Conservation (phyloP, 352 stramenopile species). For the Phytopythium kandeliae region DNA sequence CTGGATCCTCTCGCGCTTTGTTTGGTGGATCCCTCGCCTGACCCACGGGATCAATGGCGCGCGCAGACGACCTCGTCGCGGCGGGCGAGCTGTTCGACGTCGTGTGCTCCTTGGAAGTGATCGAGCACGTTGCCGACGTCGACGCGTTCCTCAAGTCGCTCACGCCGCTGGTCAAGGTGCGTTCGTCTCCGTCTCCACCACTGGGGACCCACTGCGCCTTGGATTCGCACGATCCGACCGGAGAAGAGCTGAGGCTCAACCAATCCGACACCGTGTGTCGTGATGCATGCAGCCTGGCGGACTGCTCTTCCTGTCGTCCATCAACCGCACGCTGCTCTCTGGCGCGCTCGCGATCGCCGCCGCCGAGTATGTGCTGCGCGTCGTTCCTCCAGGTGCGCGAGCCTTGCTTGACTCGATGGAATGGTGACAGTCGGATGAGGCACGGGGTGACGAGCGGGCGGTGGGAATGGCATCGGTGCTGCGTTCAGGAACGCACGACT, state of each 20-base stretch:
- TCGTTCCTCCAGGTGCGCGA: constrained; percentile 52
- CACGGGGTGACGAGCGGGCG: neutral
- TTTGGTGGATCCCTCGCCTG: too few relatives aligned
- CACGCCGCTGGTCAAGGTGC: constrained; percentile 75
- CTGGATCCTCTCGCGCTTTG: neutral
- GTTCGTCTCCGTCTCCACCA: neutral
- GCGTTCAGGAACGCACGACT: constrained; percentile 66
- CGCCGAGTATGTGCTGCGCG: constrained; percentile 68
- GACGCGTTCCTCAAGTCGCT: constrained; percentile 64
- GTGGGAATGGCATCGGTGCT: neutral
- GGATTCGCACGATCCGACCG: too few relatives aligned
- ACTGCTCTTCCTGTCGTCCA: constrained; percentile 79
- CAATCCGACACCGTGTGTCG: too few relatives aligned
- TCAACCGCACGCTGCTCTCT: constrained; percentile 74
- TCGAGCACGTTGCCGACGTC: constrained; percentile 78
- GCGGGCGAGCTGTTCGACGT: constrained; percentile 73
- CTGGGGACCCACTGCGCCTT: too few relatives aligned
- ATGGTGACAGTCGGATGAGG: too few relatives aligned
- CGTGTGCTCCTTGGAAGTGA: constrained; percentile 83
- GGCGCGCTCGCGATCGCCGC: constrained; percentile 63
- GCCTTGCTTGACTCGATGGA: too few relatives aligned
- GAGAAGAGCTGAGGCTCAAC: too few relatives aligned
- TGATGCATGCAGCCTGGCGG: constrained; percentile 44
- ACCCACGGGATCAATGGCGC: constrained; percentile 1
- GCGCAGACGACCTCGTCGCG: constrained; percentile 61